A percentile compares a stretch with the other conserved stretches of the same genome.
phyloP scores from a whole-genome alignment of 805 yeast genomes.

The Starmerella ratchasimensis region DNA sequence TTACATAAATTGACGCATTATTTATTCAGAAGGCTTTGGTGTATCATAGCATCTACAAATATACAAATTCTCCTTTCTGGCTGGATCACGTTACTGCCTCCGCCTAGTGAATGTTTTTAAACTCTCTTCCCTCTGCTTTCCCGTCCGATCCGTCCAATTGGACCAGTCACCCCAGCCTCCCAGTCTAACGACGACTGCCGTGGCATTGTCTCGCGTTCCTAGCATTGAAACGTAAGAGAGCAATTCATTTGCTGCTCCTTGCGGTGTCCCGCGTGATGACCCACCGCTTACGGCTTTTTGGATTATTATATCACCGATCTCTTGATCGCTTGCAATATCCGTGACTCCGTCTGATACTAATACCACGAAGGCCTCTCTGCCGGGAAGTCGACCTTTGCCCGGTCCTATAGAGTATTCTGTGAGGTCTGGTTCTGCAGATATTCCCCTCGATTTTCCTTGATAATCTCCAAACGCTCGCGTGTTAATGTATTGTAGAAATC shows the following conservation, averaged over 20 bases:
- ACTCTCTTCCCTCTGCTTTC: conserved; percentile 47
- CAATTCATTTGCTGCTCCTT: conserved; percentile 71
- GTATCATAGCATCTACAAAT: not conserved
- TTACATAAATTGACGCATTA: no score
- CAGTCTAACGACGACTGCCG: conserved; percentile 66
- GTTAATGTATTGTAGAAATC: conserved; percentile 74
- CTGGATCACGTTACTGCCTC: conserved; percentile 5
- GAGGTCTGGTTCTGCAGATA: conserved; percentile 86
- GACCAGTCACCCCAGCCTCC: conserved; percentile 96
- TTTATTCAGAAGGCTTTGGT: no score
- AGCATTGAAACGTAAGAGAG: conserved; percentile 69
- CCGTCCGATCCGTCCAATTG: conserved; percentile 57
- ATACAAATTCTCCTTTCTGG: not conserved
- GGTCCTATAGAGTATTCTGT: conserved; percentile 18
- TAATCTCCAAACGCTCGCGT: conserved; percentile 91
- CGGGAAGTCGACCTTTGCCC: conserved; percentile 38
- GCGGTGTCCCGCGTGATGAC: conserved; percentile 64
- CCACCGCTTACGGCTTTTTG: conserved; percentile 43
- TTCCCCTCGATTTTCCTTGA: conserved; percentile 66
- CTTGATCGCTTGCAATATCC: conserved; percentile 72
- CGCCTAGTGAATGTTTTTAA: conserved; percentile 8
- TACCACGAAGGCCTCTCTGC: conserved; percentile 76
- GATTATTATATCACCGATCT: conserved; percentile 72
- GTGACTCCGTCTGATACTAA: conserved; percentile 82
- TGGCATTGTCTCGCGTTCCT: conserved; percentile 94